Evolutionary conservation across 169 alveolate genomes (phyloP).

Genomic region (Cryptosporidium ryanae): DNA sequence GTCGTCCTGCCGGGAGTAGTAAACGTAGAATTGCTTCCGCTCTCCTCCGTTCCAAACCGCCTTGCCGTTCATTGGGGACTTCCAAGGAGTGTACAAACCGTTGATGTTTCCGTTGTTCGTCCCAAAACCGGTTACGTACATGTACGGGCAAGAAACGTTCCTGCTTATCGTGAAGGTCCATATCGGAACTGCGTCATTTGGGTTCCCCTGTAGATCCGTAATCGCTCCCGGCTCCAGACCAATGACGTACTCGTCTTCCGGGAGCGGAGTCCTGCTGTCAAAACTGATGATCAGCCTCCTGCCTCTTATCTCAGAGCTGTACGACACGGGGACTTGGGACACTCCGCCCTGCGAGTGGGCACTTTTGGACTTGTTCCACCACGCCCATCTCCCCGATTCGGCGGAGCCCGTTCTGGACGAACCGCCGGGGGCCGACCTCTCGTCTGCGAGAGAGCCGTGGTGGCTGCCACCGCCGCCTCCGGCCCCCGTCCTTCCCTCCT

Average conservation of each 20-base stretch:
- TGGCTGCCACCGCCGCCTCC: neutral
- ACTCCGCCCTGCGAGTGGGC: neutral
- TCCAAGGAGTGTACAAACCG: slow-evolving; percentile 80
- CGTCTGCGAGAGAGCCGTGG: slow-evolving; percentile 1
- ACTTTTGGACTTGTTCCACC: slow-evolving; percentile 68
- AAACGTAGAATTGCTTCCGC: slow-evolving; percentile 75
- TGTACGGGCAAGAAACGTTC: slow-evolving; percentile 80
- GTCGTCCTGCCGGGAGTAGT: slow-evolving; percentile 46
- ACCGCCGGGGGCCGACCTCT: neutral
- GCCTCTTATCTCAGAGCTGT: slow-evolving; percentile 75
- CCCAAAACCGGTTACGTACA: slow-evolving; percentile 79
- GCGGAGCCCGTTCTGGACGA: slow-evolving; percentile 2
- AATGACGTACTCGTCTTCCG: slow-evolving; percentile 77
- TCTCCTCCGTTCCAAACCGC: slow-evolving; percentile 81
- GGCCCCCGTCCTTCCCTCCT: slow-evolving; percentile 19
- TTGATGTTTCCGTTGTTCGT: slow-evolving; percentile 78
- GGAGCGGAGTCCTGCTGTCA: slow-evolving; percentile 77
- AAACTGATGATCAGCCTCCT: slow-evolving; percentile 75
- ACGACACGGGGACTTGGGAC: slow-evolving; percentile 28
- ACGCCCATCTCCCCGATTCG: slow-evolving; percentile 43
- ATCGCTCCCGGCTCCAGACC: slow-evolving; percentile 77
- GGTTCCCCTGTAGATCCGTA: slow-evolving; percentile 78
- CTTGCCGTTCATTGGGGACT: slow-evolving; percentile 75
- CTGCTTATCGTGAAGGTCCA: slow-evolving; percentile 75
- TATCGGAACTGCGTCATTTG: slow-evolving; percentile 67